Evolutionary conservation across 441 rosid species (phyloP), one percentile per base, ranked within the genome.

Genomic region (Gossypium trilobum): DNA sequence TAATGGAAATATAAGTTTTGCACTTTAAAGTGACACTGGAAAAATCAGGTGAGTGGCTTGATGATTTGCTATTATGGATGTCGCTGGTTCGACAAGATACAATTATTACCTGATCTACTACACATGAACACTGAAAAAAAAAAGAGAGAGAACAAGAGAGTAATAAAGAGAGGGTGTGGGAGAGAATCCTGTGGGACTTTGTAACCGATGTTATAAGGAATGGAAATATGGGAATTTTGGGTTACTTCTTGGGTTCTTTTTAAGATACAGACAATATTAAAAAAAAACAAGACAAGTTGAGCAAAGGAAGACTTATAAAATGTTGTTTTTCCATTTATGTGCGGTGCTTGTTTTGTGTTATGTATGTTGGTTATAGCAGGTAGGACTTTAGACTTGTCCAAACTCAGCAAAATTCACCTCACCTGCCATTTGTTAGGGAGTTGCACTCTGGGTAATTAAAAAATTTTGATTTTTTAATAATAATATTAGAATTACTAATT

Each of bases 381-480:
- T 77, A 71, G 80, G 81, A 74, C 39, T 29, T 70, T 20, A 25
- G 68, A 62, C 20, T 58, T 62, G 72, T 20, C 72, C 66, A 64
- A 73, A 62, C 59, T 48, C 31, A 51, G 71, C 56, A 69, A 56
- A 31, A 68, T 54, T 56, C 31, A 22, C 14, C 73, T 48, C 71
- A 77, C 29, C 78, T 68, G 76, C 84, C 84, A 77, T 77, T 79
- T 77, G 77, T 81, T 73, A 66, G 57, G 67, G 36, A 22, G 60
- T 10, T 56, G 29, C 29, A 10, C 31, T 56, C 61, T 56, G 13
- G 4, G 31, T 56, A 46, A 46, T 46, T 46, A 46, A 46, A 13
- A 13, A 13, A 0, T 2, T n/a, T 50, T 17, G 11, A 7, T 50
- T 50, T n/a, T 13, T 11, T 50, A 13, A 50, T 3, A 16, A 52